Conservation (phyloP, 2,329 filamentous ascomycete genomes). For the Thielaviopsis populi region DNA sequence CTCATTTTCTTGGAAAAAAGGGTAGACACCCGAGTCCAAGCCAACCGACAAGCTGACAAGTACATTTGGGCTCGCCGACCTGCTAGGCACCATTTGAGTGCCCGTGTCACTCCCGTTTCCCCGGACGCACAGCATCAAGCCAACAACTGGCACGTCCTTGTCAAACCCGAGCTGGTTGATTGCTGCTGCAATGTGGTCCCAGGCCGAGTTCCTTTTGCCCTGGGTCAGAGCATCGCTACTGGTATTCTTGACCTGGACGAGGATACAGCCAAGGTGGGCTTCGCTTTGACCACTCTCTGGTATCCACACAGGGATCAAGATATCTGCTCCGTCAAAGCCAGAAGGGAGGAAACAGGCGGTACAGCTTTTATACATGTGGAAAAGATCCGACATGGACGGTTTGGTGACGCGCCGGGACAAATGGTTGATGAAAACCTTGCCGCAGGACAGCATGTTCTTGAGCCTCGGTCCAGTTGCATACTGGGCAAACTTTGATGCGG, state of each 20-base stretch:
- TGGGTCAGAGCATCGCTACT: not conserved
- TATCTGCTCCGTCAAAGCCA: not conserved
- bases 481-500: not conserved
- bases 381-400: not conserved
- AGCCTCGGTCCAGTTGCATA: not conserved
- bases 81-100: too few species aligned
- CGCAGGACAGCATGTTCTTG: not conserved
- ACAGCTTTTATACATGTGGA: not conserved
- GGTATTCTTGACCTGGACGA: not conserved
- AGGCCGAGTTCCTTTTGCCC: not conserved
- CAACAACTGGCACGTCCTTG: not conserved
- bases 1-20: too few species aligned
- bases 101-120: not conserved
- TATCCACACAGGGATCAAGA: not conserved
- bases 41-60: too few species aligned
- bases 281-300: not conserved
- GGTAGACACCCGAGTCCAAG: too few species aligned
- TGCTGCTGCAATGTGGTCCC: not conserved
- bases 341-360: not conserved
- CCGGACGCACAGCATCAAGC: not conserved
- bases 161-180: not conserved
- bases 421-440: not conserved
- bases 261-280: not conserved
- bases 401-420: not conserved
- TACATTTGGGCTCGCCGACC: too few species aligned